phyloP scores from a whole-genome alignment of 1,284 basidiomycete genomes.

The Mycena sp. region DNA sequence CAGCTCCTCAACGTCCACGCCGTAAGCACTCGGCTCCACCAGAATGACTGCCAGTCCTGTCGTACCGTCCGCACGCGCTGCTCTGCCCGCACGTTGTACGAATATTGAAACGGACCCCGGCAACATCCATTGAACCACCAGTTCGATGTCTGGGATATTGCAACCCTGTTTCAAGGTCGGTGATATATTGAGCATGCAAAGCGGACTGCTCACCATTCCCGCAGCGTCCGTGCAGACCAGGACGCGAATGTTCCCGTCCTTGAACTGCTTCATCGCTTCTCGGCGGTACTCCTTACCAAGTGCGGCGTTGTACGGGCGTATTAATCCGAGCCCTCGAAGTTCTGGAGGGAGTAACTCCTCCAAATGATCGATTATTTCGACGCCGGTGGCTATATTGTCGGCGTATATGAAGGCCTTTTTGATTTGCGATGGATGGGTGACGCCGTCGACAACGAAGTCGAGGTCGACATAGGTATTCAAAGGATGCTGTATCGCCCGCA shows the following conservation, averaged over 20 bases:
- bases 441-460: constrained; percentile 48
- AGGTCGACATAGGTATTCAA: constrained; percentile 48
- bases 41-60: too few relatives aligned
- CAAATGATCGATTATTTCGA: constrained; percentile 37
- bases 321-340: constrained; percentile 30
- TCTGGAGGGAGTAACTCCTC: constrained; percentile 25
- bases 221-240: constrained; percentile 48
- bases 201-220: too few relatives aligned
- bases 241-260: constrained; percentile 37
- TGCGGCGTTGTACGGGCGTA: constrained; percentile 42
- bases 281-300: constrained; percentile 30
- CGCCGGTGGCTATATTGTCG: too few relatives aligned
- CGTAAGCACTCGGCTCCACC: too few relatives aligned
- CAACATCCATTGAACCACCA: constrained; percentile 47
- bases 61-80: too few relatives aligned
- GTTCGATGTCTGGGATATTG: constrained; percentile 44
- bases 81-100: too few relatives aligned
- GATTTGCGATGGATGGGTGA: too few relatives aligned
- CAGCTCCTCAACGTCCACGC: too few relatives aligned
- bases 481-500: constrained; percentile 47
- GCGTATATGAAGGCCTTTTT: too few relatives aligned
- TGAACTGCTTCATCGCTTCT: constrained; percentile 30
- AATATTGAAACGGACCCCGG: too few relatives aligned
- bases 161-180: too few relatives aligned
- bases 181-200: too few relatives aligned